phyloP scores from a whole-genome alignment of 169 alveolate genomes.

The Babesia bigemina region DNA sequence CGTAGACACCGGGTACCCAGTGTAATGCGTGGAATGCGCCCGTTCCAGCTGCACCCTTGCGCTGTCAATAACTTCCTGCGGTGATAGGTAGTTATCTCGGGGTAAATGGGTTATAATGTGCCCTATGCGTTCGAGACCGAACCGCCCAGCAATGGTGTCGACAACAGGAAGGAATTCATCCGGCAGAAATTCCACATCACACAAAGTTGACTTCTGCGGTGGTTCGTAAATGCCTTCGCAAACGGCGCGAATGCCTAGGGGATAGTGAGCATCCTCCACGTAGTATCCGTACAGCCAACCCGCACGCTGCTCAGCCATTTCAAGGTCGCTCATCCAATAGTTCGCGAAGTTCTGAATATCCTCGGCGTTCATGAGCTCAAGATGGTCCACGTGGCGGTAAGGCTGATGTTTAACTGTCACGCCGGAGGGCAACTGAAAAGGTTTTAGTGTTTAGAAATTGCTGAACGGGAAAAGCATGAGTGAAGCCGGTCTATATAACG shows the following conservation, averaged over 20 bases:
- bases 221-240: slow-evolving; percentile 97
- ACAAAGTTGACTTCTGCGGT: slow-evolving; percentile 88
- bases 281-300: slow-evolving; percentile 98
- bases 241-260: slow-evolving; percentile 96
- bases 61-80: slow-evolving; percentile 88
- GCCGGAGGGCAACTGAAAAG: slow-evolving; percentile 90
- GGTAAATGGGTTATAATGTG: slow-evolving; percentile 94
- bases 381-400: slow-evolving; percentile 97
- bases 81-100: slow-evolving; percentile 90
- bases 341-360: slow-evolving; percentile 91
- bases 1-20: slow-evolving; percentile 82
- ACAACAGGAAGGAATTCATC: slow-evolving; percentile 79
- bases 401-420: slow-evolving; percentile 93
- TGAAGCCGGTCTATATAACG: not conserved
- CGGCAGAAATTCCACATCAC: slow-evolving; percentile 61
- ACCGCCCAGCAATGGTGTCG: slow-evolving; percentile 90
- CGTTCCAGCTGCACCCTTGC: slow-evolving; percentile 71
- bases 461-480: not conserved
- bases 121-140: slow-evolving; percentile 95
- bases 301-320: slow-evolving; percentile 90
- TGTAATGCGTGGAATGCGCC: slow-evolving; percentile 73
- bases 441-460: not conserved
- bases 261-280: slow-evolving; percentile 94
- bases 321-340: slow-evolving; percentile 88
- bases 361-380: slow-evolving; percentile 93